Evolutionary conservation across 1,139 yeast species (phyloP).

Genomic region (Lodderomyces margitis): DNA sequence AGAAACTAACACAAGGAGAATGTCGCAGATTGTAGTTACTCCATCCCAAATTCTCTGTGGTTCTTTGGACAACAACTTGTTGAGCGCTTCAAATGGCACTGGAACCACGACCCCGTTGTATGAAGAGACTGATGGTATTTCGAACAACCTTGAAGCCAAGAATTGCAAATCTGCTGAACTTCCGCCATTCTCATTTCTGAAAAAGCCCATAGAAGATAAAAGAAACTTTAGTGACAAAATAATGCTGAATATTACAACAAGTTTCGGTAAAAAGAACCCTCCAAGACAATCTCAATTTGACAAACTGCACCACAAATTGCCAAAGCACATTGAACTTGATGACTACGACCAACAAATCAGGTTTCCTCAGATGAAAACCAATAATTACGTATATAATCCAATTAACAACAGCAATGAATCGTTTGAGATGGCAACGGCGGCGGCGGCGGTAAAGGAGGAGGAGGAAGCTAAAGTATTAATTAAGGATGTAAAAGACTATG

Average conservation of each 20-base stretch:
- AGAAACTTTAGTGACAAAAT: not conserved
- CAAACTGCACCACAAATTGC: not conserved
- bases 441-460: slow-evolving; percentile 3
- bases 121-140: not conserved
- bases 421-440: not conserved
- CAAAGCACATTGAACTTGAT: slow-evolving; percentile 14
- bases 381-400: slow-evolving; percentile 23
- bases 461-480: not conserved
- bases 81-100: slow-evolving; percentile 4
- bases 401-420: slow-evolving; percentile 6
- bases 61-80: not conserved
- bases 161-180: slow-evolving; percentile 14
- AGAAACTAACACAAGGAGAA: not conserved
- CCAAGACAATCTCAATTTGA: not conserved
- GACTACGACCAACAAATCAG: slow-evolving; percentile 46
- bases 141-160: not conserved
- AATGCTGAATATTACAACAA: not conserved
- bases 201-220: slow-evolving; percentile 25
- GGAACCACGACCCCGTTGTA: not conserved
- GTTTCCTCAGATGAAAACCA: slow-evolving; percentile 41
- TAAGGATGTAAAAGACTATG: not conserved
- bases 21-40: not conserved
- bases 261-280: slow-evolving; percentile 10
- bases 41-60: not conserved
- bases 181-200: slow-evolving; percentile 39